phyloP scores from a whole-genome alignment of 2,329 filamentous ascomycete genomes.

The Xylariaceae sp. region DNA sequence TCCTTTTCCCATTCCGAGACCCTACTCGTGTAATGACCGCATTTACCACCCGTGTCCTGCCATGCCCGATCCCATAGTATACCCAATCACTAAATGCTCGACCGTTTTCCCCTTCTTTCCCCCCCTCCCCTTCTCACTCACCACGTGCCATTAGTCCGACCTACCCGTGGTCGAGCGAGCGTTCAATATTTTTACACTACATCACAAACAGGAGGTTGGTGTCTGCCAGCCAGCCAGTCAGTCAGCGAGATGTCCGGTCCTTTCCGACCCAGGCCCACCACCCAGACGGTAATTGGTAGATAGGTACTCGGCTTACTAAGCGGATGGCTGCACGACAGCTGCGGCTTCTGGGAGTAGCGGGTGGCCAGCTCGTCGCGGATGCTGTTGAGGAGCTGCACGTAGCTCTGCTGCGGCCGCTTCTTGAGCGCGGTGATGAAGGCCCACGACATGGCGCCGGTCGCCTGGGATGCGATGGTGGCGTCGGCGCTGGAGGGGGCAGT shows the following conservation, averaged over 20 bases:
- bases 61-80: no score
- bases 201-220: slow-evolving; percentile 61
- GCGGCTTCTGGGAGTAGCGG: slow-evolving; percentile 91
- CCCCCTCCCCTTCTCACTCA: no score
- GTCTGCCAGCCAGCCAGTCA: slow-evolving; percentile 35
- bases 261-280: no score
- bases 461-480: slow-evolving; percentile 77
- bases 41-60: no score
- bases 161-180: background rate
- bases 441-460: slow-evolving; percentile 97
- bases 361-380: slow-evolving; percentile 81
- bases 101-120: no score
- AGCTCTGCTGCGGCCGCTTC: slow-evolving; percentile 92
- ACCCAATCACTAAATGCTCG: no score
- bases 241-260: slow-evolving; percentile 2
- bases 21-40: no score
- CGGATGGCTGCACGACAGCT: slow-evolving; percentile 92
- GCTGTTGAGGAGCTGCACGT: slow-evolving; percentile 90
- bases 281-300: no score
- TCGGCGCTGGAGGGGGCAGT: slow-evolving; percentile 57
- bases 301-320: slow-evolving; percentile 60
- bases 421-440: slow-evolving; percentile 88
- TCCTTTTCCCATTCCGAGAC: no score
- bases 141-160: background rate
- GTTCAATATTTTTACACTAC: slow-evolving; percentile 34